phyloP scores from a whole-genome alignment of 2,329 filamentous ascomycete genomes.

The Lojkania enalia region DNA sequence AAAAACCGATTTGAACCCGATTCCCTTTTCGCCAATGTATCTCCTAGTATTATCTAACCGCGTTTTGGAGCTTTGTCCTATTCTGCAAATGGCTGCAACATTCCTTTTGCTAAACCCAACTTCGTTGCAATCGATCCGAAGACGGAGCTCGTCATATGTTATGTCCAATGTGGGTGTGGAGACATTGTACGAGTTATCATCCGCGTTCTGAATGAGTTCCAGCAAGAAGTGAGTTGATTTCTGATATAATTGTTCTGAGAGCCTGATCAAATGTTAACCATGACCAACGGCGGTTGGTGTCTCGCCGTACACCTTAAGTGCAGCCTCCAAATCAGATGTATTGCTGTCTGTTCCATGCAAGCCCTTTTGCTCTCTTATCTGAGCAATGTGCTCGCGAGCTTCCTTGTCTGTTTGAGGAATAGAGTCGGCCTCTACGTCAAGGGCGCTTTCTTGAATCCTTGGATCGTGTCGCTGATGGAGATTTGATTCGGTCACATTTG shows the following conservation, averaged over 20 bases:
- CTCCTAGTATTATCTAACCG: conserved; percentile 15
- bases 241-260: conserved; percentile 36
- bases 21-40: conserved; percentile 40
- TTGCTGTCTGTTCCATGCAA: conserved; percentile 7
- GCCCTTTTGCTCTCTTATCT: conserved; percentile 5
- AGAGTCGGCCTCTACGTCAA: background rate
- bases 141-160: conserved; percentile 14
- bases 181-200: conserved; percentile 52
- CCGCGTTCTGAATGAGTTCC: conserved; percentile 59
- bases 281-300: background rate
- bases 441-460: background rate
- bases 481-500: background rate
- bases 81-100: conserved; percentile 51
- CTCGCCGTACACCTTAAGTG: conserved; percentile 5
- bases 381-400: conserved; percentile 5
- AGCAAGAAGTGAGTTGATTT: conserved; percentile 53
- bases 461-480: background rate
- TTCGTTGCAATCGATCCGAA: conserved; percentile 51
- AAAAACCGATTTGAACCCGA: conserved; percentile 45
- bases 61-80: conserved; percentile 51
- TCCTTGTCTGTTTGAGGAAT: conserved; percentile 2
- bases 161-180: conserved; percentile 30
- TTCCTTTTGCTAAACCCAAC: conserved; percentile 33
- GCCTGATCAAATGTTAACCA: conserved; percentile 1
- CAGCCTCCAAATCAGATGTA: conserved; percentile 8